Evolutionary conservation across 768 basidiomycete species (phyloP), one percentile per base, ranked within the genome.

Genomic region (Mycena alexandri): DNA sequence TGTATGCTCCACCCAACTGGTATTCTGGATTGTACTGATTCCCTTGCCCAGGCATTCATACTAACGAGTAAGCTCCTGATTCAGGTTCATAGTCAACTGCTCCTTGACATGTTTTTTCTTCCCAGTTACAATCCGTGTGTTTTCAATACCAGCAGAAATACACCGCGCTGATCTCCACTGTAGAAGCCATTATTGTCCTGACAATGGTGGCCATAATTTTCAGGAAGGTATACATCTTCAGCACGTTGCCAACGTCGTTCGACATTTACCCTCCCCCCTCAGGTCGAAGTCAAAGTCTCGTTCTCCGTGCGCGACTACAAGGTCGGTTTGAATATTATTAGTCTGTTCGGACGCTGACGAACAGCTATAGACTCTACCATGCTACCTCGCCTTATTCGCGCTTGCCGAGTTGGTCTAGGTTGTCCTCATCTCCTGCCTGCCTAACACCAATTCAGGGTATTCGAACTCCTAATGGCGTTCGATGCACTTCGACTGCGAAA

Each of bases 401-500:
- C 82, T 95, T 12, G 94, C 92, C 63, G 93, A 93, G 93, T 94
- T 75, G 56, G 87, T 79, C 42, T 43, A 57, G 17, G 53, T 16
- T 54, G 41, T 48, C 43, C 29, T 48, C n/a, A 10, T 43, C 22
- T 25, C 14, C 16, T 62, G 36, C 34, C 17, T 22, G n/a, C 21
- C 38, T 38, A 41, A 46, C 60, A 56, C 54, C 72, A 19, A 4
- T 57, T 36, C 71, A 95, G 93, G 77, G 63, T 94, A 1, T 95
- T 95, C 68, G 93, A 94, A 73, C 78, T 94, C 8, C 79, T 90
- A 62, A 91, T 95, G 85, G 91, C 92, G 3, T 86, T 90, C 68
- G 94, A 95, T 81, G 94, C 94, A n/a, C 82, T 95, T 38, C 85
- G 90, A 33, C 71, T 90, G 67, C 87, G 94, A 67, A 95, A 94